Percentiles rank a stretch among this genome's conserved stretches.
Evolutionary conservation across 108 stramenopile species (phyloP).

Genomic region (Cyclostephanos tholiformis): DNA sequence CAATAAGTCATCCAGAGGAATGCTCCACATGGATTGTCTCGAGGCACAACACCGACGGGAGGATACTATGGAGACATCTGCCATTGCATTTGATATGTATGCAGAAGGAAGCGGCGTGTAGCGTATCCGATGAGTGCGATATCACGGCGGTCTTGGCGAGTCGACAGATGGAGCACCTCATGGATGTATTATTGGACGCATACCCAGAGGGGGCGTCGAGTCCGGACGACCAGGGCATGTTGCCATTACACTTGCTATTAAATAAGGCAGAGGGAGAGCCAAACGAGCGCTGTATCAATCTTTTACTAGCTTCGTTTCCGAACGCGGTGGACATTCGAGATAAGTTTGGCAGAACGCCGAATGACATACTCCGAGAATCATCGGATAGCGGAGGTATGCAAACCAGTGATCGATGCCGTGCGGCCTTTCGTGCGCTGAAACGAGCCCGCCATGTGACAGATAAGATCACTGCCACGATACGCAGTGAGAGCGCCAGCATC

Average conservation of each 20-base stretch:
- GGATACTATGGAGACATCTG: slow-evolving; percentile 50
- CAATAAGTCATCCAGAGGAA: slow-evolving; percentile 50
- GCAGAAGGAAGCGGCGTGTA: slow-evolving; percentile 47
- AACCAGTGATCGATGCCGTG: slow-evolving; percentile 44
- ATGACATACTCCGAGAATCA: slow-evolving; percentile 49
- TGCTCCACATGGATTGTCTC: slow-evolving; percentile 52
- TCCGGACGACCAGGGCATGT: slow-evolving; percentile 57
- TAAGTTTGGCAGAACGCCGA: slow-evolving; percentile 50
- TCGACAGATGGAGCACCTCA: slow-evolving; percentile 45
- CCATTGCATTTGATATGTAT: slow-evolving; percentile 54
- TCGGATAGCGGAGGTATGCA: slow-evolving; percentile 4
- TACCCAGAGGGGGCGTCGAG: slow-evolving; percentile 54
- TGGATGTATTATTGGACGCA: slow-evolving; percentile 49
- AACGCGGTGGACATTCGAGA: slow-evolving; percentile 52
- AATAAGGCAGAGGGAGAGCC: slow-evolving; percentile 49
- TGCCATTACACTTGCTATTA: slow-evolving; percentile 47
- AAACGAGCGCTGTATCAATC: slow-evolving; percentile 49
- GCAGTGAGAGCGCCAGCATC: slow-evolving; percentile 52
- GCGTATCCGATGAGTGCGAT: slow-evolving; percentile 34
- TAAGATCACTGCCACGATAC: slow-evolving; percentile 44
- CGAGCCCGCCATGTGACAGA: slow-evolving; percentile 46
- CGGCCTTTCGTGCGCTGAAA: slow-evolving; percentile 53
- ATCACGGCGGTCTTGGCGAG: slow-evolving; percentile 29
- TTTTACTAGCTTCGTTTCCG: slow-evolving; percentile 46
- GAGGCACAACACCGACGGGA: slow-evolving; percentile 40